Evolutionary conservation across 805 yeast species (phyloP).

Genomic region (Candida khao-thaluensis): DNA sequence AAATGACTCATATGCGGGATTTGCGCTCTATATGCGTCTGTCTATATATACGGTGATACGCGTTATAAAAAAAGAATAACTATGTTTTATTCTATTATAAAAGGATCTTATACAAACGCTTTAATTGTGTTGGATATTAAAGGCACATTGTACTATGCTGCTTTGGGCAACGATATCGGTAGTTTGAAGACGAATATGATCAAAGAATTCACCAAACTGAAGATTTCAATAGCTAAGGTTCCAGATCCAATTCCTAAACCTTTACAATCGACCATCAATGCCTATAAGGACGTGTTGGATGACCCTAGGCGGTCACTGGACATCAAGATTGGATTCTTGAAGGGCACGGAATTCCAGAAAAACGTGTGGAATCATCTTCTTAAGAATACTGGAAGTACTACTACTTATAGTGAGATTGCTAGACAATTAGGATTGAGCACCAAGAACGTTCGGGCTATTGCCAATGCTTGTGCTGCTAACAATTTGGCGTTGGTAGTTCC

Average conservation of each 20-base stretch:
- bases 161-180: constrained; percentile 16
- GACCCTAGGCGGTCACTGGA: constrained; percentile 11
- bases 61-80: too few relatives aligned
- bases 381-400: constrained; percentile 19
- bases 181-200: constrained; percentile 12
- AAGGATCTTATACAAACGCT: constrained; percentile 9
- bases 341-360: constrained; percentile 41
- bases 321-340: constrained; percentile 20
- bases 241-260: constrained; percentile 6
- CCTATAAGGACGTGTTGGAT: constrained; percentile 12
- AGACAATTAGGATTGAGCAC: constrained; percentile 23
- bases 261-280: constrained; percentile 11
- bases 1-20: too few relatives aligned
- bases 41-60: too few relatives aligned
- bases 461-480: constrained; percentile 41
- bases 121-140: constrained; percentile 17
- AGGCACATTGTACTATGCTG: constrained; percentile 22
- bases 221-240: constrained; percentile 11
- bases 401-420: constrained; percentile 36
- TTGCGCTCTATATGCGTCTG: too few relatives aligned
- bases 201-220: constrained; percentile 14
- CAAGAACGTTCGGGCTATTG: constrained; percentile 37
- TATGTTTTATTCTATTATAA: neutral
- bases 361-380: constrained; percentile 37
- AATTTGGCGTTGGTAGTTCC: constrained; percentile 40